Conservation (phyloP, 345 rosid genomes). For the Bretschneidera sinensis region DNA sequence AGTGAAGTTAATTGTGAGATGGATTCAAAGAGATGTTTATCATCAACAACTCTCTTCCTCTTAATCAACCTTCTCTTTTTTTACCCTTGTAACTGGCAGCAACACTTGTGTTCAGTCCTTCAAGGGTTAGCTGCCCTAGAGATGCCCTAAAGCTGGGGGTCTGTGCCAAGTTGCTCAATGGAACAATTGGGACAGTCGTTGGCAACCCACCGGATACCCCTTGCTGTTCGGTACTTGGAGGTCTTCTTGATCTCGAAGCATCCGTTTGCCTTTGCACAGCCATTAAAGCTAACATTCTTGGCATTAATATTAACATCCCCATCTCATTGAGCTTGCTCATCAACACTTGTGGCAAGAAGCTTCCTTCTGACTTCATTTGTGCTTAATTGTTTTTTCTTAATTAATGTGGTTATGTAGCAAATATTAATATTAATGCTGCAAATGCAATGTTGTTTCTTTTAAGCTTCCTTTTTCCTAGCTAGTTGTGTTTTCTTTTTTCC, state of each 20-base stretch:
- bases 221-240: slow-evolving; percentile 60
- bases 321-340: slow-evolving; percentile 63
- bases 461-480: too few species aligned
- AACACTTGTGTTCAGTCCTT: slow-evolving; percentile 35
- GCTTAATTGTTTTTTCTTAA: slow-evolving; percentile 28
- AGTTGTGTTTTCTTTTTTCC: too few species aligned
- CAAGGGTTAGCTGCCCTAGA: slow-evolving; percentile 48
- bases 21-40: slow-evolving; percentile 12
- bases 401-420: too few species aligned
- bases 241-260: slow-evolving; percentile 63
- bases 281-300: slow-evolving; percentile 64
- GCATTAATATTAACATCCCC: slow-evolving; percentile 56
- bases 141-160: slow-evolving; percentile 58
- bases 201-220: slow-evolving; percentile 56
- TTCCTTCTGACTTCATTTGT: slow-evolving; percentile 70
- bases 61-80: slow-evolving; percentile 18
- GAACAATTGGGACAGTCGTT: slow-evolving; percentile 38
- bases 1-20: slow-evolving; percentile 6
- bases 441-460: too few species aligned
- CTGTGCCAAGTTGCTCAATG: slow-evolving; percentile 55
- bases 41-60: slow-evolving; percentile 18
- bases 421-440: too few species aligned
- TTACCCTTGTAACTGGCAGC: slow-evolving; percentile 43
- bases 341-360: slow-evolving; percentile 61
- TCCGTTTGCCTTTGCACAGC: slow-evolving; percentile 71